A percentile compares a stretch with the other conserved stretches of the same genome.
phyloP scores from a whole-genome alignment of 1,284 basidiomycete genomes.

The Sphagnurus paluster region DNA sequence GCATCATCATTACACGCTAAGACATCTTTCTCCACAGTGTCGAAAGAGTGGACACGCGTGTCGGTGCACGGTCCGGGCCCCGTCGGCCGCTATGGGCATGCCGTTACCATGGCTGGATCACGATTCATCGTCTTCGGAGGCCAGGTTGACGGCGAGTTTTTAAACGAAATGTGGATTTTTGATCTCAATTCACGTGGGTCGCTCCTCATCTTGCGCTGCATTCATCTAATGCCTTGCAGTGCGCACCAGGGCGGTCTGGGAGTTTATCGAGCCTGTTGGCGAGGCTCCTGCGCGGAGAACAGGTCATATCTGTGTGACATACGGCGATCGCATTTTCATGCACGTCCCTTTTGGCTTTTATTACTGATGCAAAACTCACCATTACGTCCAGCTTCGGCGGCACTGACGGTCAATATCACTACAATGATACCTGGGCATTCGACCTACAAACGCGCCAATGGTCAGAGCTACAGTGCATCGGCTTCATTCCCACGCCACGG shows the following conservation, averaged over 20 bases:
- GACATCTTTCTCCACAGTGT: slow-evolving; percentile 46
- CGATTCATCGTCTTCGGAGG: slow-evolving; percentile 97
- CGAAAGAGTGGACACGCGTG: slow-evolving; percentile 93
- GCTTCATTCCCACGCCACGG: slow-evolving; percentile 94
- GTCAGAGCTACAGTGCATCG: slow-evolving; percentile 95
- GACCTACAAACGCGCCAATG: slow-evolving; percentile 83
- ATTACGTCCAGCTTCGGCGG: slow-evolving; percentile 80
- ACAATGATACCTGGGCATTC: slow-evolving; percentile 99
- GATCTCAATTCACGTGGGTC: slow-evolving; percentile 89
- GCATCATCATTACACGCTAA: slow-evolving; percentile 5
- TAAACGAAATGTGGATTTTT: slow-evolving; percentile 97
- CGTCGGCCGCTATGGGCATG: slow-evolving; percentile 93
- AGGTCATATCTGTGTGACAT: slow-evolving; percentile 89
- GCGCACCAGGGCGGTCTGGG: slow-evolving; percentile 75
- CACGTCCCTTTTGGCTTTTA: slow-evolving; percentile 38
- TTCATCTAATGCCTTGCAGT: slow-evolving; percentile 45
- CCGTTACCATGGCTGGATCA: slow-evolving; percentile 90
- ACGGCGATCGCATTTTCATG: slow-evolving; percentile 86
- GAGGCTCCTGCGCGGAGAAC: slow-evolving; percentile 86
- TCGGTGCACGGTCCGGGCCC: slow-evolving; percentile 76
- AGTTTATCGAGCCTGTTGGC: slow-evolving; percentile 66
- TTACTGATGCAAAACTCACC: slow-evolving; percentile 17
- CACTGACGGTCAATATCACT: slow-evolving; percentile 97
- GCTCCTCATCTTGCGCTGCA: slow-evolving; percentile 5
- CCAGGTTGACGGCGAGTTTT: slow-evolving; percentile 93